Percentiles rank a stretch among this genome's conserved stretches.
Conservation (phyloP, 2,329 filamentous ascomycete genomes). For the Sporothrix schenckii region DNA sequence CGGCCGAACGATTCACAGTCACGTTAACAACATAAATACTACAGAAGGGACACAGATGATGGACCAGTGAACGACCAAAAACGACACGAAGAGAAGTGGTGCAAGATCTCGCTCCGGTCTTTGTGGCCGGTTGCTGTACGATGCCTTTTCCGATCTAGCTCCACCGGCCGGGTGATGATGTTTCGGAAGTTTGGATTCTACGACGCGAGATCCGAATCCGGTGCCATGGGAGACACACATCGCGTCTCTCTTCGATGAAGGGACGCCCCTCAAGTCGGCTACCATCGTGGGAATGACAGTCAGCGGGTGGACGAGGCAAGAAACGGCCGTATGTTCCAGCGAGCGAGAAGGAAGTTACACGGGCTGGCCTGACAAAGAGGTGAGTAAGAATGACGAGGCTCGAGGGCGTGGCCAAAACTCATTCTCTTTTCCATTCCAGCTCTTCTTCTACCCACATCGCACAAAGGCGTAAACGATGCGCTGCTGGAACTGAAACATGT, state of each 20-base stretch:
- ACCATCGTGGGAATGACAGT: not conserved
- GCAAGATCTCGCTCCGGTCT: constrained; percentile 31
- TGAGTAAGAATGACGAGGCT: constrained; percentile 22
- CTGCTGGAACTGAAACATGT: not conserved
- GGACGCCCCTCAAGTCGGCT: not conserved
- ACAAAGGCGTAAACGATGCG: constrained; percentile 7
- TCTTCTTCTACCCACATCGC: not conserved
- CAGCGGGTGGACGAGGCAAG: not conserved
- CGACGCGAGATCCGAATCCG: constrained; percentile 17
- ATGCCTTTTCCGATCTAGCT: not conserved
- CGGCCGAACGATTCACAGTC: not conserved
- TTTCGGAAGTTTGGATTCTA: not conserved
- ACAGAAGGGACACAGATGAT: not conserved
- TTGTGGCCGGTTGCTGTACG: constrained; percentile 23
- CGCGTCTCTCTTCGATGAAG: constrained; percentile 8
- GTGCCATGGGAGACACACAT: constrained; percentile 28
- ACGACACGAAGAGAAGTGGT: not conserved
- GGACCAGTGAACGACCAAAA: constrained; percentile 1
- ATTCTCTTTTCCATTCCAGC: not conserved
- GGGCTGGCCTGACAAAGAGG: constrained; percentile 23
- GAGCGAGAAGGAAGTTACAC: constrained; percentile 8
- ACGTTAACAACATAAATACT: not conserved
- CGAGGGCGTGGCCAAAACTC: not conserved
- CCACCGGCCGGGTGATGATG: not conserved
- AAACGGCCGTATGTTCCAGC: constrained; percentile 27